phyloP scores from a whole-genome alignment of 305 asterid species.

The Nicotiana rustica region DNA sequence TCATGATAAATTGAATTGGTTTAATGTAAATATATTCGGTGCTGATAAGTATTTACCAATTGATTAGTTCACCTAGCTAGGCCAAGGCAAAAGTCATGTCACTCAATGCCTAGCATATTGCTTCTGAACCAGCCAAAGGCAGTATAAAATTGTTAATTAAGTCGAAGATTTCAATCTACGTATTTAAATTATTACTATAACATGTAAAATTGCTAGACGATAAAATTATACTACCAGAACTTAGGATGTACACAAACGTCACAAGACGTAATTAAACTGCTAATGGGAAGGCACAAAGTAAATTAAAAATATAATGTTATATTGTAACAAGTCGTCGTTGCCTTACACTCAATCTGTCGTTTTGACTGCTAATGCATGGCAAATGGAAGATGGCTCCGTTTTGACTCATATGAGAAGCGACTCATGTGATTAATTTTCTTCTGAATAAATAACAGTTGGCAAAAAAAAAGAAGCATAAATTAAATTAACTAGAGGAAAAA shows the following conservation, averaged over 20 bases:
- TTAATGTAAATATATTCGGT: too few species aligned
- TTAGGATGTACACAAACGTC: background rate
- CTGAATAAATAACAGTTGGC: background rate
- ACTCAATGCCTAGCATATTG: background rate
- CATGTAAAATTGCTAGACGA: background rate
- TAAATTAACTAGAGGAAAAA: background rate
- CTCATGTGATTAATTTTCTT: background rate
- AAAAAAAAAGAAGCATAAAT: background rate
- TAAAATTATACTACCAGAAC: background rate
- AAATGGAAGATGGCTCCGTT: too few species aligned
- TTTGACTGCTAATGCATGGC: too few species aligned
- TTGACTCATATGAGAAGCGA: too few species aligned
- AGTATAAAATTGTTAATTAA: background rate
- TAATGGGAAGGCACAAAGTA: conserved; percentile 16
- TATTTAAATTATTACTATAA: background rate
- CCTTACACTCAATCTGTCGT: background rate
- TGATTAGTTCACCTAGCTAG: too few species aligned
- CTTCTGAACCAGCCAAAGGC: background rate
- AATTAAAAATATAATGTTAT: background rate
- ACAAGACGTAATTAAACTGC: background rate
- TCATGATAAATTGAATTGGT: too few species aligned
- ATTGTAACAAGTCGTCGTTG: background rate
- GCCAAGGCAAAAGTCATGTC: too few species aligned
- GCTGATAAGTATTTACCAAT: too few species aligned
- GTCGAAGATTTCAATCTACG: background rate